These are phyloP conservation scores for Agrocybe pediades DNA, from an alignment of 768 basidiomycete species.

Conservation along the genomic window DNA sequence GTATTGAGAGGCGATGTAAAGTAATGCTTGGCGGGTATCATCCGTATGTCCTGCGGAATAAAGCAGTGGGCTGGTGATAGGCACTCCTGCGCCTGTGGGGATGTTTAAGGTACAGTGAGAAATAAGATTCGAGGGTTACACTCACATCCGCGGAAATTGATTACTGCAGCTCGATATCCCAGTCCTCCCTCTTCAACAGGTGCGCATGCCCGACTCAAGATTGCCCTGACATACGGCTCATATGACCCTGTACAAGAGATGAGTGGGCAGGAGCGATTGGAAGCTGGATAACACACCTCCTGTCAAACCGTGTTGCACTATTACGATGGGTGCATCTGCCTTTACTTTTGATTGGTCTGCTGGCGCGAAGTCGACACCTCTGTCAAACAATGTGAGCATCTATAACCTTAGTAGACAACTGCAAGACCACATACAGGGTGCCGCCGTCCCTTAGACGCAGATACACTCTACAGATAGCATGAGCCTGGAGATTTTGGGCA, in stretches of 20 bases:
- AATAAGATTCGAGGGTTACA: conserved; percentile 16
- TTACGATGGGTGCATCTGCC: conserved; percentile 52
- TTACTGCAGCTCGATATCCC: conserved; percentile 86
- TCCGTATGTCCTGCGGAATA: conserved; percentile 91
- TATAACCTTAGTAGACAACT: neutral
- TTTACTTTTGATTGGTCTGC: conserved; percentile 35
- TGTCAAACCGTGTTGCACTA: conserved; percentile 59
- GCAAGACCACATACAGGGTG: conserved; percentile 49
- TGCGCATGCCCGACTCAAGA: conserved; percentile 73
- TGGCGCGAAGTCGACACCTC: conserved; percentile 70
- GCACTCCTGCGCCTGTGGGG: conserved; percentile 77
- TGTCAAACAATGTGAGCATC: conserved; percentile 24
- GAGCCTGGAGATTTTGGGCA: neutral
- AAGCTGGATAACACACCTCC: conserved; percentile 36
- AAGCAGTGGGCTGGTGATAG: conserved; percentile 78
- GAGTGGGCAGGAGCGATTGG: conserved; percentile 5
- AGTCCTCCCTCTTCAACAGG: conserved; percentile 80
- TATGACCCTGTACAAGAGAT: conserved; percentile 64
- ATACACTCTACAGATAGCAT: conserved; percentile 34
- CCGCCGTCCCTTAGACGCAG: conserved; percentile 62
- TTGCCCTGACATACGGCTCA: conserved; percentile 86
- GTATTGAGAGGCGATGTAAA: conserved; percentile 71
- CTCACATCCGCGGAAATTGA: conserved; percentile 93
- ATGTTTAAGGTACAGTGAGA: conserved; percentile 14
- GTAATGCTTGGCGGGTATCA: conserved; percentile 80